Evolutionary conservation across 1,284 basidiomycete genomes (phyloP).

Genomic region (Rhodotorula mucilaginosa): DNA sequence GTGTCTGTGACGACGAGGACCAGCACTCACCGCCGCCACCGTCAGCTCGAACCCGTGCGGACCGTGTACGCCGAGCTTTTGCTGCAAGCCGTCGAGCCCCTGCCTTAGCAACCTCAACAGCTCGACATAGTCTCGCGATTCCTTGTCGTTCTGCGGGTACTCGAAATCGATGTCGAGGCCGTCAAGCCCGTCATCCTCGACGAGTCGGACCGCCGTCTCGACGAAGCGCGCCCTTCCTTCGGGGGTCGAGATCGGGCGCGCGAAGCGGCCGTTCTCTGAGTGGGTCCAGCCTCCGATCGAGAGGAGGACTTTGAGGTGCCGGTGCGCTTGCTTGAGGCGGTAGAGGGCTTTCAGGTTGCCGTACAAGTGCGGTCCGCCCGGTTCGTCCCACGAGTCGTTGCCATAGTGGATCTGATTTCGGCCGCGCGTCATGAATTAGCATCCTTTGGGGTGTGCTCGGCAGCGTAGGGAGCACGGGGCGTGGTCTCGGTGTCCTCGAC

Average conservation of each 20-base stretch:
- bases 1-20: too few relatives aligned
- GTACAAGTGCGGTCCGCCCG: constrained; percentile 47
- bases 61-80: constrained; percentile 36
- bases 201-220: constrained; percentile 63
- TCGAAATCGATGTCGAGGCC: constrained; percentile 56
- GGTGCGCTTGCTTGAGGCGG: constrained; percentile 71
- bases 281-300: constrained; percentile 50
- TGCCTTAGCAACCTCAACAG: constrained; percentile 53
- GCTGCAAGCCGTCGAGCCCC: constrained; percentile 50
- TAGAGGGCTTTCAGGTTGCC: constrained; percentile 87
- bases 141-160: constrained; percentile 53
- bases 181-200: constrained; percentile 85
- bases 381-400: constrained; percentile 84
- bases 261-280: constrained; percentile 40
- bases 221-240: constrained; percentile 66
- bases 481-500: neutral
- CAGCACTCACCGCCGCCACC: constrained; percentile 42
- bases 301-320: constrained; percentile 51
- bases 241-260: constrained; percentile 23
- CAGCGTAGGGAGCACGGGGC: neutral
- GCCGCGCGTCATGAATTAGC: neutral
- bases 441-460: neutral
- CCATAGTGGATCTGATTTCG: constrained; percentile 52
- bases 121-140: constrained; percentile 54
- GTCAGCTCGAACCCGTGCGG: constrained; percentile 52